Conservation (phyloP, 306 rosid genomes). For the Trichosanthes truncata region DNA sequence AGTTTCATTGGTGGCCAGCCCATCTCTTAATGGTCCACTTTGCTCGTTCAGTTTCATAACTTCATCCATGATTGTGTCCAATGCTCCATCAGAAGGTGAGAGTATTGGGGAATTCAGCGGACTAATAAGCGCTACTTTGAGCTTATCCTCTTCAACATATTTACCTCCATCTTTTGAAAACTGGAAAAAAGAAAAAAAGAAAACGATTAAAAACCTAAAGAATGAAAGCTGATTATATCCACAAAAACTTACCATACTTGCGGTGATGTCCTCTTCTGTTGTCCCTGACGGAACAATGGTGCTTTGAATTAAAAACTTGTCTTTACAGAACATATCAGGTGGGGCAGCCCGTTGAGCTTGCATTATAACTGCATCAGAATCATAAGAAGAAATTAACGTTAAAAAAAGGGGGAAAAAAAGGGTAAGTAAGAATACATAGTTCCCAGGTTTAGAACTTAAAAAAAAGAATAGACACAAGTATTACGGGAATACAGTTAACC, state of each 20-base stretch:
- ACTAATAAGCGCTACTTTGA: constrained; percentile 56
- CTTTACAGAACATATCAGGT: constrained; percentile 66
- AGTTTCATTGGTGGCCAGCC: neutral
- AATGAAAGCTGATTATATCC: constrained; percentile 7
- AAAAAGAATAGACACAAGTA: too few relatives aligned
- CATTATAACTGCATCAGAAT: constrained; percentile 57
- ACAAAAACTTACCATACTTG: constrained; percentile 55
- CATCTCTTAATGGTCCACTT: constrained; percentile 10
- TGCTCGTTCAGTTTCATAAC: constrained; percentile 15
- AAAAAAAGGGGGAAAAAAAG: neutral
- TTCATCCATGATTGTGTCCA: constrained; percentile 36
- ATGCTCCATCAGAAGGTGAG: constrained; percentile 44
- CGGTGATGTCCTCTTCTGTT: constrained; percentile 48
- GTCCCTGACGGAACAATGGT: constrained; percentile 49
- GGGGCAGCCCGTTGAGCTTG: constrained; percentile 55
- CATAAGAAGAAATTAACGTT: neutral
- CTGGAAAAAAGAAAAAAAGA: constrained; percentile 31
- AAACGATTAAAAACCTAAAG: constrained; percentile 1
- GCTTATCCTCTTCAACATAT: constrained; percentile 64
- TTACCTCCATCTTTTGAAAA: constrained; percentile 54
- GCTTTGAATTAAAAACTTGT: constrained; percentile 88
- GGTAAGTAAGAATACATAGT: neutral
- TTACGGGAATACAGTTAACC: neutral
- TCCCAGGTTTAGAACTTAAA: neutral
- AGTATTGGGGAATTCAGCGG: constrained; percentile 47